These are phyloP conservation scores for Vitis hybrid DNA, from an alignment of 177 flowering plant genomes.

Conservation along the genomic window DNA sequence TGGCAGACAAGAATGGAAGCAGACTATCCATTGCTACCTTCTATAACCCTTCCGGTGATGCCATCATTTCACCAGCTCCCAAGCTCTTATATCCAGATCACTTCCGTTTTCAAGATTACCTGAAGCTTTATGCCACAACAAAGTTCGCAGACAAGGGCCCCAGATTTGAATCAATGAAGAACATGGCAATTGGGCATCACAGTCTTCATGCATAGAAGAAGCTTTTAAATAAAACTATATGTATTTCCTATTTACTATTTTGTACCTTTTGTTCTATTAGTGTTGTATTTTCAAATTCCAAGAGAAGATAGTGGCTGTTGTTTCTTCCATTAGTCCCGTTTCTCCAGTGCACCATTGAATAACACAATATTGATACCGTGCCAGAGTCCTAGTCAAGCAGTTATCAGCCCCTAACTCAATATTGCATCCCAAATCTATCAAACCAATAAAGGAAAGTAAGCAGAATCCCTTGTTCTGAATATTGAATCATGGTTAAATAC, in stretches of 20 bases:
- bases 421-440: too few relatives aligned
- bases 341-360: neutral
- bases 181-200: conserved; percentile 32
- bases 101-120: conserved; percentile 62
- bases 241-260: neutral
- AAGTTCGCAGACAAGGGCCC: conserved; percentile 64
- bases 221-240: neutral
- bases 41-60: conserved; percentile 78
- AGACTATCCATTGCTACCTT: conserved; percentile 83
- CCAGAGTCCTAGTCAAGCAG: too few relatives aligned
- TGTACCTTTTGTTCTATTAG: neutral
- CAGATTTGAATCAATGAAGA: conserved; percentile 69
- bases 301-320: neutral
- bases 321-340: neutral
- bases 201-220: conserved; percentile 13
- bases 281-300: neutral
- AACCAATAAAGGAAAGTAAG: too few relatives aligned
- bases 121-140: conserved; percentile 54
- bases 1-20: conserved; percentile 64
- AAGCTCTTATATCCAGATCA: conserved; percentile 50
- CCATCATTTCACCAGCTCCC: conserved; percentile 67
- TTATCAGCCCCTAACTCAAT: too few relatives aligned
- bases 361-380: too few relatives aligned
- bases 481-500: too few relatives aligned
- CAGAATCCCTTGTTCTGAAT: too few relatives aligned